Evolutionary conservation across 2,329 filamentous ascomycete species (phyloP), one percentile per base, ranked within the genome.

Genomic region (Paecilomyces sp.): DNA sequence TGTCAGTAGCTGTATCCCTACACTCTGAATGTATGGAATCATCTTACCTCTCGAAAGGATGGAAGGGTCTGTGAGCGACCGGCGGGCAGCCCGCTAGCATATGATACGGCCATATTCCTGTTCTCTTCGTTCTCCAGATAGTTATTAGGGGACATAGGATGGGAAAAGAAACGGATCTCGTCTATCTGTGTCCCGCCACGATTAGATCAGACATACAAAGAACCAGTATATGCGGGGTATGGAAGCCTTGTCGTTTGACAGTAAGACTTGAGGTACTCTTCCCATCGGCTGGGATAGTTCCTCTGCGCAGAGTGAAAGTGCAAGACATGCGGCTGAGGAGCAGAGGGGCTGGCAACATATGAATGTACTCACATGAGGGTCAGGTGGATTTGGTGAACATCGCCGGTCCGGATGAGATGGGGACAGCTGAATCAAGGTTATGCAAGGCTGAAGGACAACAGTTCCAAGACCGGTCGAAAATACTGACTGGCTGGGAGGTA

Each of bases 31-130:
- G 22, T 18, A 9, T 11, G 24, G 41, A 31, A 54, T 36, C 2
- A 25, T 58, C 71, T 66, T 62, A 76, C 73, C 68, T 76, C 73
- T 64, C 73, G 67, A 58, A 76, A 74, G 57, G 73, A 74, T 55
- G 73, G 73, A 33, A 76, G 68, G 25, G 71, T 69, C 60, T 72
- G 73, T 47, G 68, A 63, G 55, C 69, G 68, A 63, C 71, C 69
- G 59, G 69, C 65, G 57, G 69, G 64, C 55, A 71, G 67, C 57
- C 69, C 68, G 61, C 64, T 71, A 61, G 70, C 68, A 63, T 76
- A 76, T 58, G 73, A 73, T 64, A 74, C 70, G 62, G 72, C 70
- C 73, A 76, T 76, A 61, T 72, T 67, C 56, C 60, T 66, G 64
- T 67, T 66, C 64, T 71, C 68, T 63, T 75, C 70, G 65, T 72